Percentiles rank a stretch among this genome's conserved stretches.
These are phyloP conservation scores for Claviceps sp. DNA, from an alignment of 2,329 filamentous ascomycete genomes.

Conservation along the genomic window DNA sequence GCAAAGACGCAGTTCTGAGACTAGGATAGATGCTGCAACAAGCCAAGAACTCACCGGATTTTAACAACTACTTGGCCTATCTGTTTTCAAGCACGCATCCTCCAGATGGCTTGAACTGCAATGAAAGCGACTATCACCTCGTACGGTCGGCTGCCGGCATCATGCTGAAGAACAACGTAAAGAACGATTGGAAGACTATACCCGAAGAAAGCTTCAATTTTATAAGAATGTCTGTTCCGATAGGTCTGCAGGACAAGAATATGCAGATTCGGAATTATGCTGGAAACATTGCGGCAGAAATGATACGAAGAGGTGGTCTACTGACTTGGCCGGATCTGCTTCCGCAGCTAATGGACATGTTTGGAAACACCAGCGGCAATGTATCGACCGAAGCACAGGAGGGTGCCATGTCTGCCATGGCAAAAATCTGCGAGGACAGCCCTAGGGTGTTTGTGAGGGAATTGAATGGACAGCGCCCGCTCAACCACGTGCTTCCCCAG, in stretches of 20 bases:
- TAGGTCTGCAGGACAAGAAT: conserved; percentile 69
- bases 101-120: conserved; percentile 46
- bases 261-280: conserved; percentile 76
- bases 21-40: conserved; percentile 70
- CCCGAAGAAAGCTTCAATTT: conserved; percentile 59
- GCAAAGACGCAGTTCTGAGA: conserved; percentile 3
- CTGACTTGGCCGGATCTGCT: conserved; percentile 85
- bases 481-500: conserved; percentile 81
- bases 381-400: conserved; percentile 65
- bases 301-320: conserved; percentile 72
- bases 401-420: conserved; percentile 81
- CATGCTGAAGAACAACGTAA: conserved; percentile 92
- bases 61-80: conserved; percentile 94
- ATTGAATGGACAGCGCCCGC: conserved; percentile 74
- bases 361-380: conserved; percentile 58
- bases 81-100: conserved; percentile 62
- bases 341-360: conserved; percentile 65
- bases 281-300: conserved; percentile 87
- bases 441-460: conserved; percentile 73
- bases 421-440: conserved; percentile 97
- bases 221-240: conserved; percentile 65
- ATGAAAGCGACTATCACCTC: conserved; percentile 50
- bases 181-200: conserved; percentile 60
- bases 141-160: conserved; percentile 80
- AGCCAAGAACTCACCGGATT: conserved; percentile 77